Conservation (phyloP, 2,329 filamentous ascomycete genomes). For the Fusarium metavorans region DNA sequence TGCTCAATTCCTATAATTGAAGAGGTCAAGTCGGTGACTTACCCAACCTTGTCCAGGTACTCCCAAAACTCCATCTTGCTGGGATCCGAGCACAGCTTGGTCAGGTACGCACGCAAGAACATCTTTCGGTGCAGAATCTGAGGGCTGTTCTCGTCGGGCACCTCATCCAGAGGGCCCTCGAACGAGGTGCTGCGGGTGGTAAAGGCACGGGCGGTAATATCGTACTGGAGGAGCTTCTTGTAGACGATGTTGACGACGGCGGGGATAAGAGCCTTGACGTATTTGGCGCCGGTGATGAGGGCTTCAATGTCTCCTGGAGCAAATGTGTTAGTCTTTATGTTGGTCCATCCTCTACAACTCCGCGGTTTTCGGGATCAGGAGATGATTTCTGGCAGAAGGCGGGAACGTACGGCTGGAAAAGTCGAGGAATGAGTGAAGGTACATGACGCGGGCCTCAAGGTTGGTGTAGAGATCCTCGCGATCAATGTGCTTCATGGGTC, state of each 20-base stretch:
- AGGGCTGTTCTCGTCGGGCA: slow-evolving; percentile 75
- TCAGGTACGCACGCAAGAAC: slow-evolving; percentile 81
- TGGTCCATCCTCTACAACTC: neutral
- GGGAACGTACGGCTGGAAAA: slow-evolving; percentile 73
- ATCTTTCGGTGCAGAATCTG: slow-evolving; percentile 83
- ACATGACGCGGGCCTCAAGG: slow-evolving; percentile 76
- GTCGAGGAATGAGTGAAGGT: slow-evolving; percentile 81
- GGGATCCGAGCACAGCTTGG: slow-evolving; percentile 79
- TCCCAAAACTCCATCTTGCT: slow-evolving; percentile 84
- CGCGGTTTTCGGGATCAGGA: neutral
- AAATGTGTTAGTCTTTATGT: slow-evolving; percentile 15
- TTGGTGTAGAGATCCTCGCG: slow-evolving; percentile 78
- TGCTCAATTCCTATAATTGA: neutral
- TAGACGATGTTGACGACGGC: slow-evolving; percentile 88
- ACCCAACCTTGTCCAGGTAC: slow-evolving; percentile 86
- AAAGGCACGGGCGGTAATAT: slow-evolving; percentile 85
- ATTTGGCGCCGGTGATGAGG: slow-evolving; percentile 76
- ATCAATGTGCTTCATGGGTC: slow-evolving; percentile 70
- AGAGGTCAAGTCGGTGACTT: slow-evolving; percentile 46
- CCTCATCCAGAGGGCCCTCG: slow-evolving; percentile 74
- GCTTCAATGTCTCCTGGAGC: slow-evolving; percentile 76
- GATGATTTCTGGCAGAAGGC: neutral
- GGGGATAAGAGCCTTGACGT: slow-evolving; percentile 85
- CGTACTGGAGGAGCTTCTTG: slow-evolving; percentile 82
- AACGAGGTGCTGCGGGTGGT: slow-evolving; percentile 72